Evolutionary conservation across 768 basidiomycete genomes (phyloP).

Genomic region (Neoboletus magnificus): DNA sequence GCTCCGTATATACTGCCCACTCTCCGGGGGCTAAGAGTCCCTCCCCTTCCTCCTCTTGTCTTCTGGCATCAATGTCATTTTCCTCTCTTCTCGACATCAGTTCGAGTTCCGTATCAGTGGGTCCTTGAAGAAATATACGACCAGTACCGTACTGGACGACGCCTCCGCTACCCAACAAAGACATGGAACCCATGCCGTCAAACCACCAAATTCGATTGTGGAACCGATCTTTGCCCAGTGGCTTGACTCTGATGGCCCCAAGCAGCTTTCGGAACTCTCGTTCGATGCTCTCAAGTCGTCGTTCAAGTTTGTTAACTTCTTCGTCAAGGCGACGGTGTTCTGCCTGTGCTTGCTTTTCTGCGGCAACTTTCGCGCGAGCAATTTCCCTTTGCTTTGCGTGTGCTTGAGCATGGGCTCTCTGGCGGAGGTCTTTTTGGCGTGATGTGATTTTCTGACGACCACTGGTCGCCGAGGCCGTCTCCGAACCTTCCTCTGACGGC

Average conservation of each 20-base stretch:
- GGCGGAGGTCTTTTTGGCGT: conserved; percentile 51
- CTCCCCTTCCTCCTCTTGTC: conserved; percentile 79
- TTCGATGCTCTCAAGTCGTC: conserved; percentile 81
- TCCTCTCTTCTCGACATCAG: conserved; percentile 59
- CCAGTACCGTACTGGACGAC: conserved; percentile 85
- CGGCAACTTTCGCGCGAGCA: conserved; percentile 72
- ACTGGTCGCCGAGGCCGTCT: conserved; percentile 48
- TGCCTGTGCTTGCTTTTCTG: conserved; percentile 74
- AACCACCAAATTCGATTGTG: conserved; percentile 98
- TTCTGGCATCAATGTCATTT: conserved; percentile 50
- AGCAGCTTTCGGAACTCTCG: conserved; percentile 90
- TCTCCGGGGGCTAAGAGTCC: conserved; percentile 70
- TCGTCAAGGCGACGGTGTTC: conserved; percentile 85
- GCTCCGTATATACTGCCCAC: conserved; percentile 88
- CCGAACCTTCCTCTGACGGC: conserved; percentile 58
- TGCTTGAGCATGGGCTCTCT: conserved; percentile 50
- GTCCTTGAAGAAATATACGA: conserved; percentile 89
- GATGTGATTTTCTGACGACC: conserved; percentile 41
- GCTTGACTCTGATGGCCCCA: conserved; percentile 81
- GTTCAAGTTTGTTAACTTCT: conserved; percentile 80
- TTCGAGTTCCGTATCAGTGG: conserved; percentile 76
- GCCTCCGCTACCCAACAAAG: conserved; percentile 74
- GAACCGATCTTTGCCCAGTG: conserved; percentile 89
- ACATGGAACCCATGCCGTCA: conserved; percentile 88
- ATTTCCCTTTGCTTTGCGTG: conserved; percentile 81